phyloP scores from a whole-genome alignment of 257 asterid genomes.

The Cordia subcordata region DNA sequence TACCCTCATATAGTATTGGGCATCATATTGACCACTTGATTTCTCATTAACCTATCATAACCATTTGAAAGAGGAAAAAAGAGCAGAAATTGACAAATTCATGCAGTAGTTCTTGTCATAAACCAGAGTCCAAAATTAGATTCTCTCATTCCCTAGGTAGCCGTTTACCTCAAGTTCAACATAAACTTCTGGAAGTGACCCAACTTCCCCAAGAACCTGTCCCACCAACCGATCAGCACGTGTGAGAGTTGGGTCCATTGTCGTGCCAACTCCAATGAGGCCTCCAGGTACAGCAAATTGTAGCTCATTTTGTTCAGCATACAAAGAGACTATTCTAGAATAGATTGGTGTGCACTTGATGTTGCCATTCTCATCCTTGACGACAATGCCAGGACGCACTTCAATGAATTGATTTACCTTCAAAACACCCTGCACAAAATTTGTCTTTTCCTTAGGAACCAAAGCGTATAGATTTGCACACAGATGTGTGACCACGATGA shows the following conservation, averaged over 20 bases:
- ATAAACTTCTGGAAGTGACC: conserved; percentile 88
- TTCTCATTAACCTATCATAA: background rate
- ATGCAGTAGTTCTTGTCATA: too few species aligned
- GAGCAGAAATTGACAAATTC: background rate
- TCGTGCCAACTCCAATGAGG: conserved; percentile 96
- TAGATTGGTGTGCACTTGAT: conserved; percentile 91
- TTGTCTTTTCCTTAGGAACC: conserved; percentile 1
- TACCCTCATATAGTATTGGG: background rate
- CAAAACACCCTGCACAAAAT: conserved; percentile 80
- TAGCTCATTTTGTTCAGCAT: conserved; percentile 88
- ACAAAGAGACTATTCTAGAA: conserved; percentile 86
- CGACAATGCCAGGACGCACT: conserved; percentile 98
- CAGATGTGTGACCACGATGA: too few species aligned
- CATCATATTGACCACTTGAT: background rate
- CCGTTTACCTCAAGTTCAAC: conserved; percentile 78
- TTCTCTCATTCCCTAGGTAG: background rate
- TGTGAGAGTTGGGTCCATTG: conserved; percentile 97
- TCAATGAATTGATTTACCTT: conserved; percentile 82
- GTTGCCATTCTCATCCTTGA: conserved; percentile 83
- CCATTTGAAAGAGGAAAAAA: background rate
- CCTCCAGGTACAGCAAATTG: conserved; percentile 99
- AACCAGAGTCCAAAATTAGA: background rate
- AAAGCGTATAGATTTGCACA: background rate
- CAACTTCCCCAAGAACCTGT: conserved; percentile 98
- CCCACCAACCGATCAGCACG: conserved; percentile 99